Evolutionary conservation across 371 early-diverging fungal genomes (phyloP), one percentile per base, ranked within the genome.

Genomic region (Zopfochytrium polystomum): DNA sequence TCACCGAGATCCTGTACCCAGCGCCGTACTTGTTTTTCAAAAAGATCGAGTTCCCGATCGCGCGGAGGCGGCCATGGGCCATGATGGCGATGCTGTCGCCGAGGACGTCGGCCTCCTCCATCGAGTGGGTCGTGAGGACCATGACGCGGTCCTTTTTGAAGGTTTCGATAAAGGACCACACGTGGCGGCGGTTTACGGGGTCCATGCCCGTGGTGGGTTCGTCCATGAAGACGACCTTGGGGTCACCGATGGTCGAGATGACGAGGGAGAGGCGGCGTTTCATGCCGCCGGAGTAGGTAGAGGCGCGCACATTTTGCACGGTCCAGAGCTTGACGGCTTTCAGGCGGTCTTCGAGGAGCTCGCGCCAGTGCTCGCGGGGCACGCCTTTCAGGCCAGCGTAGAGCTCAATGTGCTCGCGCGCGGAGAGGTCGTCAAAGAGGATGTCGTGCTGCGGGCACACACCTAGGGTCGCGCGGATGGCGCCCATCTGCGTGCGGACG

Each of bases 171-270:
- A 87, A 86, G 25, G 72, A 66, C 89, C 89, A 88, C 2, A 88
- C 85, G 63, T 84, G 81, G 26, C 89, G 75, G 38, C 88, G 80
- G 71, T 86, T 84, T 58, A 80, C 78, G 20, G 85, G 84, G 59
- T 87, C 87, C 87, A 89, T 85, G 18, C 76, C 85, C 13, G 84
- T 86, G 1, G 88, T 86, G n/a, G n/a, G n/a, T n/a, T n/a, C n/a
- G n/a, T n/a, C n/a, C n/a, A n/a, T n/a, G n/a, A n/a, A n/a, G n/a
- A 89, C 74, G 55, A 89, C 80, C 52, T 73, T 72, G 31, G 89
- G 88, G 65, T 86, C 86, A 26, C 90, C 88, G 35, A 91, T 80
- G 3, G 87, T 84, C 18, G 88, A 80, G 46, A 89, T 85, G 32
- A 86, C 80, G 55, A 89, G 74, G n/a, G 84, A 82, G 51, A 89